Percentiles rank a stretch among this genome's conserved stretches.
Conservation (phyloP, 805 yeast genomes). For the Torulaspora gathmanii region DNA sequence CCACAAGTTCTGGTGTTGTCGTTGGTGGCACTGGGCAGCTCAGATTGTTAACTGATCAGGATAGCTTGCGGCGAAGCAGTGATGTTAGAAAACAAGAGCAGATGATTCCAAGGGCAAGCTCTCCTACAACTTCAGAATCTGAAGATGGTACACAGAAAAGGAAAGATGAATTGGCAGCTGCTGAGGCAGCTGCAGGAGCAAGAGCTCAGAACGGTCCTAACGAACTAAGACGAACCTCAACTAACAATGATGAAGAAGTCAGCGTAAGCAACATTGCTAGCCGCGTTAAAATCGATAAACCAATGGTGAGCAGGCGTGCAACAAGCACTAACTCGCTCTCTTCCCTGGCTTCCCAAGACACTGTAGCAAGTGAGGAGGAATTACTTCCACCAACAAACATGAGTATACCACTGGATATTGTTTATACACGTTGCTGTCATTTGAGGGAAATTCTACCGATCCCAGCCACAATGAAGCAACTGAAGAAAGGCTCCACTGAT, state of each 20-base stretch:
- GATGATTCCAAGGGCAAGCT: slow-evolving; percentile 23
- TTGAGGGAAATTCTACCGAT: slow-evolving; percentile 86
- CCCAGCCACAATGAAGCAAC: slow-evolving; percentile 79
- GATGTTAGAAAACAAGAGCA: slow-evolving; percentile 18
- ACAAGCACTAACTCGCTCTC: slow-evolving; percentile 17
- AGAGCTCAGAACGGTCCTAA: slow-evolving; percentile 35
- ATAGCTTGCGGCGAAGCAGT: slow-evolving; percentile 7
- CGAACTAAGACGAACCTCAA: slow-evolving; percentile 28
- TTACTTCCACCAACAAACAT: slow-evolving; percentile 31
- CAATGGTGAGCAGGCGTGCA: slow-evolving; percentile 39
- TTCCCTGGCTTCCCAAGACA: slow-evolving; percentile 17
- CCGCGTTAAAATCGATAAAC: slow-evolving; percentile 41
- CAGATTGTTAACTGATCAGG: slow-evolving; percentile 36
- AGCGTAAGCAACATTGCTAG: slow-evolving; percentile 33
- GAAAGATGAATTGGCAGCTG: slow-evolving; percentile 34
- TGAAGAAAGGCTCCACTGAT: slow-evolving; percentile 67
- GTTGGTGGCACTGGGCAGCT: slow-evolving; percentile 75
- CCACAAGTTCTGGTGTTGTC: slow-evolving; percentile 62
- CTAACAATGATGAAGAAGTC: slow-evolving; percentile 40
- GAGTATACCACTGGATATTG: slow-evolving; percentile 52
- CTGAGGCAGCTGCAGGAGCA: slow-evolving; percentile 39
- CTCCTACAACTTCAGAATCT: slow-evolving; percentile 1
- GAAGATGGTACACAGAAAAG: slow-evolving; percentile 26
- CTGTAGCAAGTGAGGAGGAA: slow-evolving; percentile 24
- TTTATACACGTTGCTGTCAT: slow-evolving; percentile 91